A percentile compares a stretch with the other conserved stretches of the same genome.
phyloP scores from a whole-genome alignment of 176 grass and related monocot genomes.

The Carex kokanica region DNA sequence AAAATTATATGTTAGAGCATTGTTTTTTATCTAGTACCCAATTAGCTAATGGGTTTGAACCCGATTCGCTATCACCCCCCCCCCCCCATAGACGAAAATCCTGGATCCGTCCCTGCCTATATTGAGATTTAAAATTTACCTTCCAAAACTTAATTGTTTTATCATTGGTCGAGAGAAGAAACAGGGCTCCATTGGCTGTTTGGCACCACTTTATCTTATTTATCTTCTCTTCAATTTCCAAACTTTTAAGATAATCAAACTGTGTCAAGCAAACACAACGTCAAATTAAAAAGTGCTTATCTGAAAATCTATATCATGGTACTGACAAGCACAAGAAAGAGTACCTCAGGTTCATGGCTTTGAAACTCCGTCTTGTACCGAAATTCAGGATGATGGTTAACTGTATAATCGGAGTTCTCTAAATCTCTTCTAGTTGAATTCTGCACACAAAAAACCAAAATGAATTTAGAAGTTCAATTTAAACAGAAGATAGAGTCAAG shows the following conservation, averaged over 20 bases:
- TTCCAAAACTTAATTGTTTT: slow-evolving; percentile 99
- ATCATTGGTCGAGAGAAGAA: slow-evolving; percentile 95
- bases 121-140: slow-evolving; percentile 40
- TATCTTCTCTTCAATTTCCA: slow-evolving; percentile 99
- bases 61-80: too few relatives aligned
- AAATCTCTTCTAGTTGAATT: slow-evolving; percentile 62
- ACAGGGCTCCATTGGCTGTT: slow-evolving; percentile 59
- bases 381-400: slow-evolving; percentile 80
- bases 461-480: slow-evolving; percentile 24
- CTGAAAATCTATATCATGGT: background rate
- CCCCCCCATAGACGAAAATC: too few relatives aligned
- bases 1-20: too few relatives aligned
- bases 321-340: slow-evolving; percentile 20
- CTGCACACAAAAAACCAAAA: slow-evolving; percentile 39
- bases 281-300: slow-evolving; percentile 36
- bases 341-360: slow-evolving; percentile 99
- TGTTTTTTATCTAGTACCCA: too few relatives aligned
- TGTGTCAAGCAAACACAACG: slow-evolving; percentile 35
- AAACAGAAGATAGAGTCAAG: background rate
- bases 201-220: slow-evolving; percentile 97
- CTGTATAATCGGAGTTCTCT: slow-evolving; percentile 74
- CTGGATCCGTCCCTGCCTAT: too few relatives aligned
- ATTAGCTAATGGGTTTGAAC: too few relatives aligned
- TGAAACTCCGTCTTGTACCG: slow-evolving; percentile 98
- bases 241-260: slow-evolving; percentile 99